Conservation (phyloP, 2,329 filamentous ascomycete genomes). For the Ampelomyces quisqualis region DNA sequence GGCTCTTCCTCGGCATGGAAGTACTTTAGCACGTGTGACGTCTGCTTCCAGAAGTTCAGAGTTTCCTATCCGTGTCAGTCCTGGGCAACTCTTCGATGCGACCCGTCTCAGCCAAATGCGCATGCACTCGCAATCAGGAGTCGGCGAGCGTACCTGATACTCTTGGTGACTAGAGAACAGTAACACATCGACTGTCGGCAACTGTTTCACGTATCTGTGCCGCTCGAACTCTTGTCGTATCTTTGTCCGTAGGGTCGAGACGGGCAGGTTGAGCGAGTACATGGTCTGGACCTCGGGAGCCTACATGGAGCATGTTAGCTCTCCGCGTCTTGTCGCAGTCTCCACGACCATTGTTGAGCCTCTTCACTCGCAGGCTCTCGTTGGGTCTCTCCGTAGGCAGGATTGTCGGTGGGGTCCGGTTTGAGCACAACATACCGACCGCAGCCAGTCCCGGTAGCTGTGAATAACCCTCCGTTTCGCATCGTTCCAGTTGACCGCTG, state of each 20-base stretch:
- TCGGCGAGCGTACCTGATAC: conserved; percentile 72
- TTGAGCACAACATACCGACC: conserved; percentile 85
- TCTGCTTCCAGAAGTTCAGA: conserved; percentile 98
- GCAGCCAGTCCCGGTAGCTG: conserved; percentile 93
- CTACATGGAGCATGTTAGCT: conserved; percentile 51
- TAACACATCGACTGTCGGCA: conserved; percentile 84
- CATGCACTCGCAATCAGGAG: too few relatives aligned
- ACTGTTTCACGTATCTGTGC: conserved; percentile 88
- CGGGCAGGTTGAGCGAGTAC: conserved; percentile 89
- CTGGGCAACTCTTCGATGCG: too few relatives aligned
- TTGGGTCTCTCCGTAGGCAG: neutral
- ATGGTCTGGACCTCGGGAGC: conserved; percentile 95
- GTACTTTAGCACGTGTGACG: conserved; percentile 93
- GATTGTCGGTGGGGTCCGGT: too few relatives aligned
- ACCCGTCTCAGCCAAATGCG: too few relatives aligned
- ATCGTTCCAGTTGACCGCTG: conserved; percentile 87
- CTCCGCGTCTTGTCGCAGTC: neutral
- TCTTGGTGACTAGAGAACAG: conserved; percentile 89
- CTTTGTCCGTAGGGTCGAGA: conserved; percentile 85
- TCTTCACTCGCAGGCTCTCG: neutral
- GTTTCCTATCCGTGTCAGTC: conserved; percentile 67
- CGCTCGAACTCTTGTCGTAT: conserved; percentile 96
- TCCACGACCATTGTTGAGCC: neutral
- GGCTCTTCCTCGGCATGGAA: conserved; percentile 86
- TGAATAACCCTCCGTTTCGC: conserved; percentile 82